These are phyloP conservation scores for Striga asiatica DNA, from an alignment of 257 asterid genomes.

Conservation along the genomic window DNA sequence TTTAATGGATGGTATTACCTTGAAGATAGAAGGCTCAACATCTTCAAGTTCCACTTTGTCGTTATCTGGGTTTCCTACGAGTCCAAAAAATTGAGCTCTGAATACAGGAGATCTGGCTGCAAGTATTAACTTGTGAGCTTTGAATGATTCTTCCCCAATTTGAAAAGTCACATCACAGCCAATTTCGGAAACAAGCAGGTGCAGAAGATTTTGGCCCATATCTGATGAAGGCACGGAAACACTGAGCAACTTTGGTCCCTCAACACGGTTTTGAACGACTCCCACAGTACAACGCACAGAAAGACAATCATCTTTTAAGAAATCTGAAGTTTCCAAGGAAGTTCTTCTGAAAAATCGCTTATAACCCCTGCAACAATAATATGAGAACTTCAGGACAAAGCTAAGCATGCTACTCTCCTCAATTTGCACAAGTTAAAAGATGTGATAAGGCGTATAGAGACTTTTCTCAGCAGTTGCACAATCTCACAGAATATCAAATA, in stretches of 20 bases:
- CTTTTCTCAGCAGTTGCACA: neutral
- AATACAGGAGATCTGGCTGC: slow-evolving; percentile 97
- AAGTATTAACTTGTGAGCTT: slow-evolving; percentile 81
- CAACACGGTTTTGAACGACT: slow-evolving; percentile 85
- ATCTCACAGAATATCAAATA: neutral
- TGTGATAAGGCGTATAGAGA: neutral
- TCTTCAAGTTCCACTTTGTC: slow-evolving; percentile 57
- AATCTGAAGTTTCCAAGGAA: slow-evolving; percentile 71
- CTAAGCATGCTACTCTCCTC: neutral
- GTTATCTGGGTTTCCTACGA: slow-evolving; percentile 57
- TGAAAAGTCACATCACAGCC: slow-evolving; percentile 64
- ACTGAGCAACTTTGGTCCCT: slow-evolving; percentile 53
- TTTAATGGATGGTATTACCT: slow-evolving; percentile 39
- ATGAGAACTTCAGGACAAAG: neutral
- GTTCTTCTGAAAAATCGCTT: slow-evolving; percentile 76
- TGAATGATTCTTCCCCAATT: slow-evolving; percentile 70
- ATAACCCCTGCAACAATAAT: slow-evolving; percentile 67
- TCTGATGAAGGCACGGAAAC: slow-evolving; percentile 68
- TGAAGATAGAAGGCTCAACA: slow-evolving; percentile 76
- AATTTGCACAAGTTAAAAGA: neutral
- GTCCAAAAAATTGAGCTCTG: slow-evolving; percentile 86
- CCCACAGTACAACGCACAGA: slow-evolving; percentile 89
- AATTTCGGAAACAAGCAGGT: slow-evolving; percentile 55
- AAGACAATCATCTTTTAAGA: slow-evolving; percentile 79
- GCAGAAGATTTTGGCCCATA: slow-evolving; percentile 68